Conservation (phyloP, 1,284 basidiomycete species). For the Rhodotorula sp. region DNA sequence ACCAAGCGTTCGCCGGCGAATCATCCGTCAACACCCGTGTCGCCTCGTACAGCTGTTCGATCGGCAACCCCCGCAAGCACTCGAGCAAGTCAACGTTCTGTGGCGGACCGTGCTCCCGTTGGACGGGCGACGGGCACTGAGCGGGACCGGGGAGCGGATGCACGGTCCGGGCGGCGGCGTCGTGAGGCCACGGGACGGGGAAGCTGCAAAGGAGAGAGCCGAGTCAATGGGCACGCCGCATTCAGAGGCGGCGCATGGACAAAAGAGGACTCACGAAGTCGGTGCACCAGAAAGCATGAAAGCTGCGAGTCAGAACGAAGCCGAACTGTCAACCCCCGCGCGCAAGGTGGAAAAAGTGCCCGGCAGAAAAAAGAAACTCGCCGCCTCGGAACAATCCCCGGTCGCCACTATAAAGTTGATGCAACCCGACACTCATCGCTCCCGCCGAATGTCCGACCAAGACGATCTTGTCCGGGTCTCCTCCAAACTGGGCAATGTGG, state of each 20-base stretch:
- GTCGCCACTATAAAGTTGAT: conserved; percentile 31
- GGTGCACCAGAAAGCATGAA: conserved; percentile 42
- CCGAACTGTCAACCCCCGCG: not conserved
- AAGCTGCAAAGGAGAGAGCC: conserved; percentile 16
- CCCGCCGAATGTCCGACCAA: conserved; percentile 39
- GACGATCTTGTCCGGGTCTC: conserved; percentile 29
- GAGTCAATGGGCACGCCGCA: not conserved
- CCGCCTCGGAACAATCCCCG: conserved; percentile 32
- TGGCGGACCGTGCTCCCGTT: conserved; percentile 28
- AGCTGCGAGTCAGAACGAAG: not conserved
- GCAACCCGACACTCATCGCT: conserved; percentile 38
- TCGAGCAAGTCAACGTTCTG: conserved; percentile 26
- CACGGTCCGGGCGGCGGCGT: conserved; percentile 32
- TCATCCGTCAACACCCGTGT: conserved; percentile 18
- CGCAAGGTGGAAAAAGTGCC: not conserved
- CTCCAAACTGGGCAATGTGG: conserved; percentile 32
- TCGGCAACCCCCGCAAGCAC: conserved; percentile 18
- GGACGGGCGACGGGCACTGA: conserved; percentile 31
- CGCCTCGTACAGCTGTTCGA: conserved; percentile 18
- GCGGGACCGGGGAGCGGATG: conserved; percentile 36
- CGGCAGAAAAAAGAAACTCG: not conserved
- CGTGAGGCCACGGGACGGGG: conserved; percentile 41
- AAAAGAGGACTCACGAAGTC: conserved; percentile 22
- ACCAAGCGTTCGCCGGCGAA: conserved; percentile 27
- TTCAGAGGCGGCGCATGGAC: too few relatives aligned